Percentiles rank a stretch among this genome's conserved stretches.
Evolutionary conservation across 2,329 filamentous ascomycete species (phyloP).

Genomic region (Stagonosporopsis tanaceti): DNA sequence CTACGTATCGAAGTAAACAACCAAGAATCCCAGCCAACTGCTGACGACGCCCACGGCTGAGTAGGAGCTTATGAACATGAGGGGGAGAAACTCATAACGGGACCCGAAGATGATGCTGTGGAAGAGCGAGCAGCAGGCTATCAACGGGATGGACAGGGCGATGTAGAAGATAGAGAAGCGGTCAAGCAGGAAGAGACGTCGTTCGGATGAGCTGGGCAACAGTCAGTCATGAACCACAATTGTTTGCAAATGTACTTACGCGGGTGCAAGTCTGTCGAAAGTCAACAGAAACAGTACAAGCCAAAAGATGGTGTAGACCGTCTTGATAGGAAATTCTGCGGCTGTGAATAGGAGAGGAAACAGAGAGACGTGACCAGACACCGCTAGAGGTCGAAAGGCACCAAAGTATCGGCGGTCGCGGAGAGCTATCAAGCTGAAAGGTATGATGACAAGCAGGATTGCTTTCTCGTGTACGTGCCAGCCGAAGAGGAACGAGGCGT

Average conservation of each 20-base stretch:
- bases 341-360: slow-evolving; percentile 94
- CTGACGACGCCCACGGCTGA: slow-evolving; percentile 92
- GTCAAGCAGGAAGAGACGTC: slow-evolving; percentile 85
- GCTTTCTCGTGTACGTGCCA: slow-evolving; percentile 99
- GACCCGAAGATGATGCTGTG: slow-evolving; percentile 86
- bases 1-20: slow-evolving; percentile 76
- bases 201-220: slow-evolving; percentile 15
- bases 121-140: slow-evolving; percentile 84
- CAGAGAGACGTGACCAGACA: slow-evolving; percentile 92
- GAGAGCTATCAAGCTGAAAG: slow-evolving; percentile 90
- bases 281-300: slow-evolving; percentile 82
- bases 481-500: slow-evolving; percentile 95
- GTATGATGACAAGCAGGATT: slow-evolving; percentile 90
- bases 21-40: slow-evolving; percentile 93
- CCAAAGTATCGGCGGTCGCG: slow-evolving; percentile 89
- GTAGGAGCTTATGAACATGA: slow-evolving; percentile 98
- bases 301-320: slow-evolving; percentile 91
- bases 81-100: slow-evolving; percentile 85
- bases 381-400: slow-evolving; percentile 89
- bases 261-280: slow-evolving; percentile 88
- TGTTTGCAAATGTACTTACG: slow-evolving; percentile 55
- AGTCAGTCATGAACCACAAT: slow-evolving; percentile 25
- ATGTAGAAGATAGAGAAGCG: slow-evolving; percentile 91
- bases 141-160: slow-evolving; percentile 84
- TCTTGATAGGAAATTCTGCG: slow-evolving; percentile 93